These are phyloP conservation scores for Termitomyces heimii DNA, from an alignment of 768 basidiomycete genomes.

Conservation along the genomic window DNA sequence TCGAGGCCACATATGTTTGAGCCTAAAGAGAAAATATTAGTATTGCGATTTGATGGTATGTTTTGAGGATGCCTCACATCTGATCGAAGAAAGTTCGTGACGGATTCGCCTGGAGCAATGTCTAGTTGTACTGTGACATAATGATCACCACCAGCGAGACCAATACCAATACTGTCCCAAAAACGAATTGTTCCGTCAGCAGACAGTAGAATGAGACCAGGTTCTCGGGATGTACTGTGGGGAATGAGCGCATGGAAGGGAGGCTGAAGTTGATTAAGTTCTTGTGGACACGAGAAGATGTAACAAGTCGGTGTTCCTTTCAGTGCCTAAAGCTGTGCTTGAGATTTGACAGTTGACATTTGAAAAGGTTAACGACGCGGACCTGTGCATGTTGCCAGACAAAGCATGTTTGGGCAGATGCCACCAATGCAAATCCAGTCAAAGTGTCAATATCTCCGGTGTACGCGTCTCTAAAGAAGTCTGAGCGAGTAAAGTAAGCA, in stretches of 20 bases:
- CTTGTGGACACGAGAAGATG: constrained; percentile 68
- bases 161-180: constrained; percentile 86
- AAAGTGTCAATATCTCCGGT: constrained; percentile 64
- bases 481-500: constrained; percentile 25
- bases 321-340: constrained; percentile 34
- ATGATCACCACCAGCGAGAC: constrained; percentile 74
- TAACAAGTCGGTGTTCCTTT: constrained; percentile 77
- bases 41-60: constrained; percentile 1
- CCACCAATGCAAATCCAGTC: constrained; percentile 71
- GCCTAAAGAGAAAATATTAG: constrained; percentile 30
- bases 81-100: constrained; percentile 61
- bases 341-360: background rate
- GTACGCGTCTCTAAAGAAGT: constrained; percentile 63
- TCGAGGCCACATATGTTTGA: constrained; percentile 64
- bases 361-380: constrained; percentile 11
- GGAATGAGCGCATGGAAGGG: constrained; percentile 65
- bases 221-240: constrained; percentile 64
- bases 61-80: constrained; percentile 39
- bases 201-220: constrained; percentile 79
- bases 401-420: constrained; percentile 69
- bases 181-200: constrained; percentile 68
- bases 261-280: constrained; percentile 31
- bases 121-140: constrained; percentile 45
- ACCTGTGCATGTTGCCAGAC: constrained; percentile 81
- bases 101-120: constrained; percentile 47